Evolutionary conservation across 768 basidiomycete species (phyloP).

Genomic region (Boletellus sp.): DNA sequence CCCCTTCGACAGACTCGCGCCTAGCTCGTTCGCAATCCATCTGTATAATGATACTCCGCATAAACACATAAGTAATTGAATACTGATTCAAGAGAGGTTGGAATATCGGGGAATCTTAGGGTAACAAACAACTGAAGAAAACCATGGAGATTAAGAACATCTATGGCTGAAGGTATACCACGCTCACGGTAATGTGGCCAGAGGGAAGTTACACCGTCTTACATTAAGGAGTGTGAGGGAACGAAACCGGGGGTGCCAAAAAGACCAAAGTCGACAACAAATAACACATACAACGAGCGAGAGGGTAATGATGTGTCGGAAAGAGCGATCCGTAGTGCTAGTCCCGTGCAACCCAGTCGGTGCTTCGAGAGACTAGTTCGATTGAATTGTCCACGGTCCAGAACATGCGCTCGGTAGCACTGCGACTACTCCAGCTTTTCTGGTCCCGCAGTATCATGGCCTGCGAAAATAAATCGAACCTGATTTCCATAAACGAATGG

Average conservation of each 20-base stretch:
- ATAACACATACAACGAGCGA: slow-evolving; percentile 10
- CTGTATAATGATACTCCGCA: slow-evolving; percentile 12
- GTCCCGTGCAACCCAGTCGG: slow-evolving; percentile 82
- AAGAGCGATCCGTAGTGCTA: slow-evolving; percentile 24
- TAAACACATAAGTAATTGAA: slow-evolving; percentile 19
- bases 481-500: neutral
- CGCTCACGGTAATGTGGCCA: slow-evolving; percentile 12
- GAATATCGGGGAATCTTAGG: slow-evolving; percentile 8
- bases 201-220: slow-evolving; percentile 22
- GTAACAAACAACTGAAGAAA: slow-evolving; percentile 20
- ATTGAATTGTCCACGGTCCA: slow-evolving; percentile 91
- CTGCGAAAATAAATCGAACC: slow-evolving; percentile 35
- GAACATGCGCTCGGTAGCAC: slow-evolving; percentile 87
- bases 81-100: too few relatives aligned
- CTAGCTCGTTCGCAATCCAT: neutral
- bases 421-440: slow-evolving; percentile 90
- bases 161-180: slow-evolving; percentile 4
- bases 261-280: neutral
- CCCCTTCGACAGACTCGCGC: neutral
- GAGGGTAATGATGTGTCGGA: neutral
- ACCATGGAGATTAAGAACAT: slow-evolving; percentile 14
- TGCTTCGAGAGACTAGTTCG: slow-evolving; percentile 79
- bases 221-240: slow-evolving; percentile 16
- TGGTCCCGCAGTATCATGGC: slow-evolving; percentile 96
- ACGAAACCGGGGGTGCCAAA: slow-evolving; percentile 9